These are phyloP conservation scores for Ogataea ganodermae DNA, from an alignment of 805 yeast species.

Conservation along the genomic window DNA sequence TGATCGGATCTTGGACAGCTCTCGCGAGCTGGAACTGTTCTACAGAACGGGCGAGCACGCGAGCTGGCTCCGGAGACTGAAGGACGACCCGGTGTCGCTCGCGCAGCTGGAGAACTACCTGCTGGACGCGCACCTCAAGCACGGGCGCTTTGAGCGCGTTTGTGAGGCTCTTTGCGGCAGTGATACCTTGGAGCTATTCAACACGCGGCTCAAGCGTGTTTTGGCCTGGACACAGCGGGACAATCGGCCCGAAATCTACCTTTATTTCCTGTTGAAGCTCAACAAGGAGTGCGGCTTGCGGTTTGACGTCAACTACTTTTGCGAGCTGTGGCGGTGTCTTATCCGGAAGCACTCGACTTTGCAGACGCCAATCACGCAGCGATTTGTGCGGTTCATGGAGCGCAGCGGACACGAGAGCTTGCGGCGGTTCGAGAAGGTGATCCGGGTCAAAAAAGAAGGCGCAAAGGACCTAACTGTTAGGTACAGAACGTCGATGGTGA, in stretches of 20 bases:
- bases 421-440: constrained; percentile 9
- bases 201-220: constrained; percentile 14
- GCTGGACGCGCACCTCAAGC: constrained; percentile 23
- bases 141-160: constrained; percentile 16
- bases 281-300: constrained; percentile 26
- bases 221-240: constrained; percentile 19
- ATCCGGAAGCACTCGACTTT: constrained; percentile 25
- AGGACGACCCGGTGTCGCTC: constrained; percentile 10
- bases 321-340: constrained; percentile 25
- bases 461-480: not conserved
- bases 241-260: constrained; percentile 24
- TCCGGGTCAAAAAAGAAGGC: constrained; percentile 4
- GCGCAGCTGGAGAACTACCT: constrained; percentile 12
- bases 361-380: constrained; percentile 19
- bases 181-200: constrained; percentile 10
- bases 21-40: constrained; percentile 17
- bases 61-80: constrained; percentile 16
- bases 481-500: constrained; percentile 8
- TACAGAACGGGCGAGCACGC: constrained; percentile 16
- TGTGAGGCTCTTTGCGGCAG: constrained; percentile 11
- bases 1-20: constrained; percentile 5
- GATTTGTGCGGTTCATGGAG: constrained; percentile 12
- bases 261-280: constrained; percentile 28
- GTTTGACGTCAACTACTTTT: constrained; percentile 21
- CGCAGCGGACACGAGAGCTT: constrained; percentile 4